A percentile compares a stretch with the other conserved stretches of the same genome.
Evolutionary conservation across 2,329 filamentous ascomycete genomes (phyloP).

Genomic region (Neobulgaria alba): DNA sequence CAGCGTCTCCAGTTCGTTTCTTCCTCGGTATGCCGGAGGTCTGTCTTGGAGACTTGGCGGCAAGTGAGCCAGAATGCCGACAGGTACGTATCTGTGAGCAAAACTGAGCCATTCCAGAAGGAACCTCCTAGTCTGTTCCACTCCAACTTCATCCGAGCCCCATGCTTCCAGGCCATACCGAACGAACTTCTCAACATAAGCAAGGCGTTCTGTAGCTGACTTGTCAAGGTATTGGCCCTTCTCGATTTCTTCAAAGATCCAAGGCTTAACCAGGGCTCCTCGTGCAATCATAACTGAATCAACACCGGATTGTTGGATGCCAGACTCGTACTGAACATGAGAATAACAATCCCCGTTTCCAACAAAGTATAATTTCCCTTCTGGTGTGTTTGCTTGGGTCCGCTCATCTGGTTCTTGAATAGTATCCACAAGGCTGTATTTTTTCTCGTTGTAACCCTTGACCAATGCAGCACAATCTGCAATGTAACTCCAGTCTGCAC

Average conservation of each 20-base stretch:
- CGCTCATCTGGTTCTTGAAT: conserved; percentile 66
- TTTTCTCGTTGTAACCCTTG: conserved; percentile 65
- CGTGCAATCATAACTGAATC: conserved; percentile 97
- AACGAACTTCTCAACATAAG: conserved; percentile 80
- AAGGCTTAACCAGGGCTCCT: conserved; percentile 92
- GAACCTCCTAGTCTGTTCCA: conserved; percentile 86
- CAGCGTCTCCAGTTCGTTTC: conserved; percentile 90
- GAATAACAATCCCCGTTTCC: conserved; percentile 97
- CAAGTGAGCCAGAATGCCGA: conserved; percentile 80
- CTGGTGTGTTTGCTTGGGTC: conserved; percentile 56
- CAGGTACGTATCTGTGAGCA: conserved; percentile 79
- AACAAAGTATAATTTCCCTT: conserved; percentile 75
- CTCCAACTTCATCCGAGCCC: conserved; percentile 90
- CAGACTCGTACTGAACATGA: conserved; percentile 74
- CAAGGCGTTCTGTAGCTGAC: conserved; percentile 75
- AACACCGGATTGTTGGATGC: conserved; percentile 69
- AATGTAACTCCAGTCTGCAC: conserved; percentile 94
- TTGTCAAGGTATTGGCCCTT: conserved; percentile 93
- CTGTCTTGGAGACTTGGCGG: conserved; percentile 85
- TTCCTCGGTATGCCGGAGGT: conserved; percentile 72
- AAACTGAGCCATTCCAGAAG: conserved; percentile 95
- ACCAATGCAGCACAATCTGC: conserved; percentile 80
- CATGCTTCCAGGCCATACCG: conserved; percentile 88
- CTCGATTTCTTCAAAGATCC: conserved; percentile 96
- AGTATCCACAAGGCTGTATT: conserved; percentile 64